Percentiles rank a stretch among this genome's conserved stretches.
Evolutionary conservation across 352 stramenopile genomes (phyloP).

Genomic region (Globisporangium acanthophoron): DNA sequence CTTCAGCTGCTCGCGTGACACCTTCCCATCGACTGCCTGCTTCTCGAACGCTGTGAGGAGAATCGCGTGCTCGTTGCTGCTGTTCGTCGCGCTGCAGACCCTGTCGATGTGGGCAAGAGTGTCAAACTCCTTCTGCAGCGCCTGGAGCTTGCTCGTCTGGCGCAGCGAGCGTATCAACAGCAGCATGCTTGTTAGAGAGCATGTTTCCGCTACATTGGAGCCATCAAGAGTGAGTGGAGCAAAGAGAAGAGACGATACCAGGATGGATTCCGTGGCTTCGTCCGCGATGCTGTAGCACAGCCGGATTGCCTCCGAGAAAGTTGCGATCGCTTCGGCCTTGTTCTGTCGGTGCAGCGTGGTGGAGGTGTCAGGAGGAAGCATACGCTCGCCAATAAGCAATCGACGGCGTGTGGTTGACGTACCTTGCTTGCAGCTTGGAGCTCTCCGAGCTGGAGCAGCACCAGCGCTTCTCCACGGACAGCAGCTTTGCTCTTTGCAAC

Average conservation of each 20-base stretch:
- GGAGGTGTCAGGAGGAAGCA: neutral
- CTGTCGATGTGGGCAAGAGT: constrained; percentile 19
- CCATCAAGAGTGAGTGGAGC: neutral
- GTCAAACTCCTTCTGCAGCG: constrained; percentile 32
- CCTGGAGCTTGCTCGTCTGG: constrained; percentile 35
- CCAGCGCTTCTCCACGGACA: constrained; percentile 32
- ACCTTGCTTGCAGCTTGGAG: constrained; percentile 27
- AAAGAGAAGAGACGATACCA: constrained; percentile 17
- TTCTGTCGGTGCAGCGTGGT: constrained; percentile 16
- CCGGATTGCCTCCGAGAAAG: constrained; percentile 34
- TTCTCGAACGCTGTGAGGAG: constrained; percentile 17
- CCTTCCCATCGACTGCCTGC: constrained; percentile 21
- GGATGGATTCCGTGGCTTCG: constrained; percentile 34
- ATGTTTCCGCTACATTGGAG: too few species aligned
- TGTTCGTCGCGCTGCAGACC: constrained; percentile 13
- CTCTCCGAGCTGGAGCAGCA: constrained; percentile 45
- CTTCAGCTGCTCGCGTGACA: constrained; percentile 30
- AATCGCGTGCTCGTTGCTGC: constrained; percentile 29
- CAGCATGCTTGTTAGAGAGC: neutral
- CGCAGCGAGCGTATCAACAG: neutral
- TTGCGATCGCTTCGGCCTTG: constrained; percentile 21
- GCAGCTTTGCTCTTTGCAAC: constrained; percentile 21
- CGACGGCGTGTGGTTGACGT: neutral
- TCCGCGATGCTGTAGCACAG: constrained; percentile 40
- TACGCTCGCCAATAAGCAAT: neutral